These are phyloP conservation scores for Flaveria brownii DNA, from an alignment of 129 eudicot genomes.

Conservation along the genomic window DNA sequence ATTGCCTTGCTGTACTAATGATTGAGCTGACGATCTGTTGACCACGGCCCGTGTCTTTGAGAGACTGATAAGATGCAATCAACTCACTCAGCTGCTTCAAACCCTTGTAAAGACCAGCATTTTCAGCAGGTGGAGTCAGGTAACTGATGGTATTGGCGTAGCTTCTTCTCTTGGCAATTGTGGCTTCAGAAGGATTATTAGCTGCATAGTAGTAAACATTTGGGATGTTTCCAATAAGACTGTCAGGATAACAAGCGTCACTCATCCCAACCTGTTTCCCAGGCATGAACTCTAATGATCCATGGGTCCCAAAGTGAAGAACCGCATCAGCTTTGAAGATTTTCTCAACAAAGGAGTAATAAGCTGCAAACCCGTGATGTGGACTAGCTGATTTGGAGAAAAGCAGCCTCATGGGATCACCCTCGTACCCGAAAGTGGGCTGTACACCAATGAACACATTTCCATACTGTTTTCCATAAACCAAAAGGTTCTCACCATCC, in stretches of 20 bases:
- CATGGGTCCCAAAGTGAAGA: slow-evolving; percentile 97
- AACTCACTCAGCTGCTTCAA: slow-evolving; percentile 96
- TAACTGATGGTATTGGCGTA: slow-evolving; percentile 97
- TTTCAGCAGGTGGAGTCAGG: slow-evolving; percentile 98
- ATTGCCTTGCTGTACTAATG: slow-evolving; percentile 91
- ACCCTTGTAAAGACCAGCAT: slow-evolving; percentile 99
- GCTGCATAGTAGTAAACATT: slow-evolving; percentile 96
- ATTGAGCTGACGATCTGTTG: slow-evolving; percentile 93
- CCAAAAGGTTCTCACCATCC: slow-evolving; percentile 94
- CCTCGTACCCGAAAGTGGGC: slow-evolving; percentile 98
- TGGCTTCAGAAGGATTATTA: slow-evolving; percentile 97
- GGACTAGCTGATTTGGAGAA: slow-evolving; percentile 99
- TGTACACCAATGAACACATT: slow-evolving; percentile 97
- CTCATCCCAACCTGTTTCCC: slow-evolving; percentile 99
- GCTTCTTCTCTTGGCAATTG: slow-evolving; percentile 90
- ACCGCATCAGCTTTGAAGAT: slow-evolving; percentile 95
- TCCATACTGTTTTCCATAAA: slow-evolving; percentile 89
- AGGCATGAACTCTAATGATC: slow-evolving; percentile 98
- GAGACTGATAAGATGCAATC: slow-evolving; percentile 90
- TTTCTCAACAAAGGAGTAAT: slow-evolving; percentile 91
- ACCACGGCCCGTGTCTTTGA: slow-evolving; percentile 95
- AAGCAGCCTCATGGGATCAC: slow-evolving; percentile 96
- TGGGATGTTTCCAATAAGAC: slow-evolving; percentile 95
- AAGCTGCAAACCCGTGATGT: slow-evolving; percentile 99
- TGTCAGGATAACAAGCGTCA: slow-evolving; percentile 88